Base-by-base conservation (phyloP, 768 basidiomycete genomes). In the Austroboletus eburneus region DNA sequence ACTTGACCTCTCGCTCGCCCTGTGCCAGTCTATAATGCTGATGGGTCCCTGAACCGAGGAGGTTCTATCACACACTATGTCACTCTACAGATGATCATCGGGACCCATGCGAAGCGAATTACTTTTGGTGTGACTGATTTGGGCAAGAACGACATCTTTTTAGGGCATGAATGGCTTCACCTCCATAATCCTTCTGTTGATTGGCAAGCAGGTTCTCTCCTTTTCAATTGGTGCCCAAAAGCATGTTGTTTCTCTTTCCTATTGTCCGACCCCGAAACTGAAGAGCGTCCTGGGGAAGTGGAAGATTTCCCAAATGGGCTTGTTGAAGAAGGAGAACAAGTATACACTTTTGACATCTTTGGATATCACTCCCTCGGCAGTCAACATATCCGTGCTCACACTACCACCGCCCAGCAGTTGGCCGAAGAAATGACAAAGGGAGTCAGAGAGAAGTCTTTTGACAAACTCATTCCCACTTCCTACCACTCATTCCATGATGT, bases 61-160 rank as follows among this genome's bases (percentile, higher is more conserved):
- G 54, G 58, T 0, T 10, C 34, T 0, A 62, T 62, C 12, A 33
- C 46, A 1, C 36, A 57, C 9, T 46, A 41, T 13, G 42, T 60
- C 0, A 42, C 35, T 0, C 24, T 53, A 0, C 17, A 22, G 1
- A 16, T 53, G 18, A 14, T 14, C 5, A 42, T 53, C 2, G 14
- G 20, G 0, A 20, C 21, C 0, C 46, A 52, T 12, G 5, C 13
- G 0, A 46, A 52, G 16, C 21, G 14, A 0, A 36, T 52, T 14
- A 40, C 18, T 2, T 27, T 49, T 2, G 42, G 30, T 18, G 40
- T 52, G 2, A 42, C 47, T 13, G 29, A 32, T 13, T 14, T 42
- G 1, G 32, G 42, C 2, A 43, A 17, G 23, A 52, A n/a, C 9
- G 53, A 48, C 12, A 22, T 51, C 7, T 54, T 54, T n/a, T 25